Percentiles rank a stretch among this genome's conserved stretches.
Conservation (phyloP, 352 stramenopile species). For the Pythium apleroticum region DNA sequence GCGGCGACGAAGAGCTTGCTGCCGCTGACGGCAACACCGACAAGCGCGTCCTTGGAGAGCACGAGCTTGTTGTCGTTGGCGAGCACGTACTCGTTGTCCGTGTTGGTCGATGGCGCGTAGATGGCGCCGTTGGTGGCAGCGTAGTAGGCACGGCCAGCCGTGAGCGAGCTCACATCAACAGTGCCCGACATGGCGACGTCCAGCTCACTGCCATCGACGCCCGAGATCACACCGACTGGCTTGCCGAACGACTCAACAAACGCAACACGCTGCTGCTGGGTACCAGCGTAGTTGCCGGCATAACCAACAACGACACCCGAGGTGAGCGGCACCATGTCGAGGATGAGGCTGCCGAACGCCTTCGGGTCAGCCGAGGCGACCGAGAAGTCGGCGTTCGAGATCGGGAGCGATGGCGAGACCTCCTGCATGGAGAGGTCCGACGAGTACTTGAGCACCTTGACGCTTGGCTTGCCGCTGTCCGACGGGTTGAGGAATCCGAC, state of each 20-base stretch:
- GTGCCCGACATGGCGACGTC: slow-evolving; percentile 62
- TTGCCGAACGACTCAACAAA: slow-evolving; percentile 70
- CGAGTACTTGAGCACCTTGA: slow-evolving; percentile 72
- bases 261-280: slow-evolving; percentile 67
- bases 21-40: slow-evolving; percentile 63
- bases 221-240: slow-evolving; percentile 71
- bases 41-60: slow-evolving; percentile 73
- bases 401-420: slow-evolving; percentile 55
- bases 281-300: slow-evolving; percentile 49
- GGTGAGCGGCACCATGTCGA: slow-evolving; percentile 57
- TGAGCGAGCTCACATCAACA: slow-evolving; percentile 45
- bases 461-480: slow-evolving; percentile 66
- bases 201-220: slow-evolving; percentile 48
- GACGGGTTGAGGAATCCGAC: slow-evolving; percentile 77
- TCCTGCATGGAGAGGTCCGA: slow-evolving; percentile 52
- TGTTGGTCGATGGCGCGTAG: slow-evolving; percentile 47
- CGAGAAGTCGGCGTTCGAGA: slow-evolving; percentile 75
- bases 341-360: slow-evolving; percentile 44
- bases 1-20: slow-evolving; percentile 54
- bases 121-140: slow-evolving; percentile 60
- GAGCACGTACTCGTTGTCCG: slow-evolving; percentile 58
- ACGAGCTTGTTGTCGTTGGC: slow-evolving; percentile 70
- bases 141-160: slow-evolving; percentile 63
- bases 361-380: slow-evolving; percentile 54
- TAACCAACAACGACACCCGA: slow-evolving; percentile 60